A percentile compares a stretch with the other conserved stretches of the same genome.
Conservation (phyloP, 208 protist species). For the Leishmania major region DNA sequence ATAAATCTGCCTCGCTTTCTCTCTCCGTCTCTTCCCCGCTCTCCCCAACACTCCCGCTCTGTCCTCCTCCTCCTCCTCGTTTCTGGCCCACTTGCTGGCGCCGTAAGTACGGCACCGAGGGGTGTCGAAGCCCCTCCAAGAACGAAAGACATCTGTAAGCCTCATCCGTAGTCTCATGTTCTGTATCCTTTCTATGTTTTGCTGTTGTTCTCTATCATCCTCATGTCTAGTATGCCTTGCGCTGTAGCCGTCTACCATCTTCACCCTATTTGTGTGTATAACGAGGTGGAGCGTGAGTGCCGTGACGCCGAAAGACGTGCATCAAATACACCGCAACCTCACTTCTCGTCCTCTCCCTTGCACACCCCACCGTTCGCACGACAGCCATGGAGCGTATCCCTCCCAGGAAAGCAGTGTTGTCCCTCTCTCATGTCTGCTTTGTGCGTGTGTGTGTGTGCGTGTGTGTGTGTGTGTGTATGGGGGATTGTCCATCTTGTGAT, state of each 20-base stretch:
- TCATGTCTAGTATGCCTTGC: background rate
- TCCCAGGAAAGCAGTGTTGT: background rate
- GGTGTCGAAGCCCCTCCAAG: background rate
- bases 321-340: background rate
- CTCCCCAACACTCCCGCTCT: background rate
- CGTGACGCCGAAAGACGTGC: background rate
- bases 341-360: background rate
- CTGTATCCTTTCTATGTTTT: background rate
- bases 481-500: background rate
- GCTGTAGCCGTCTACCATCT: background rate
- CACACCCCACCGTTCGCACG: background rate
- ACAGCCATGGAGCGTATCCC: background rate
- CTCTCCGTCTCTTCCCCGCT: background rate
- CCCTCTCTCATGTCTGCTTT: background rate
- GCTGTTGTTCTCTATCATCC: background rate
- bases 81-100: background rate
- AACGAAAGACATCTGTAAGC: background rate
- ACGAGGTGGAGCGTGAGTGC: background rate
- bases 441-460: background rate
- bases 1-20: background rate
- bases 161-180: background rate
- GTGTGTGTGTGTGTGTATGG: background rate
- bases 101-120: background rate
- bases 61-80: background rate
- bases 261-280: background rate